phyloP scores from a whole-genome alignment of 306 rosid species.

The Fragaria vesca region DNA sequence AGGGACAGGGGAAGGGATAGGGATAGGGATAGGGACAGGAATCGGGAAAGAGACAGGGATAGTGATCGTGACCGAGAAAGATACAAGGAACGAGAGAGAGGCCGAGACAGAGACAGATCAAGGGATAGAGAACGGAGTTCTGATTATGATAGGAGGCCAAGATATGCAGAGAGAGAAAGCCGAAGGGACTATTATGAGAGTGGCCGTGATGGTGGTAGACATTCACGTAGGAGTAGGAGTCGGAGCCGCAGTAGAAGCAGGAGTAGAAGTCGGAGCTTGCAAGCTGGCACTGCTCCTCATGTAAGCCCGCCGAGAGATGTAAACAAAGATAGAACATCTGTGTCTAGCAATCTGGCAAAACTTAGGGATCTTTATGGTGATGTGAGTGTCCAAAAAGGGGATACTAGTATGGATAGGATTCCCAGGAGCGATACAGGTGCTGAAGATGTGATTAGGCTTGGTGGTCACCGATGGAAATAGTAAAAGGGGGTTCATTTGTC shows the following conservation, averaged over 20 bases:
- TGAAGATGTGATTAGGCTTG: conserved; percentile 90
- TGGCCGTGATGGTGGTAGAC: conserved; percentile 48
- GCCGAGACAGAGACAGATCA: conserved; percentile 41
- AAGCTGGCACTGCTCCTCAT: conserved; percentile 44
- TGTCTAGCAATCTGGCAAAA: conserved; percentile 86
- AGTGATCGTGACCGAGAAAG: conserved; percentile 38
- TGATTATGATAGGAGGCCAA: conserved; percentile 61
- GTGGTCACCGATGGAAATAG: conserved; percentile 64
- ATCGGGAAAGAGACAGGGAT: conserved; percentile 25
- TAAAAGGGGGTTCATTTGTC: not conserved
- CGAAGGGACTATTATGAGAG: conserved; percentile 62
- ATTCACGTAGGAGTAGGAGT: conserved; percentile 52
- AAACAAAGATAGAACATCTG: conserved; percentile 51
- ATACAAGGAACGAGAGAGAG: conserved; percentile 39
- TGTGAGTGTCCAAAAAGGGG: conserved; percentile 57
- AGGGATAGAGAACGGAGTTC: conserved; percentile 46
- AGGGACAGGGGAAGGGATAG: conserved; percentile 2
- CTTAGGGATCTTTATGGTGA: conserved; percentile 91
- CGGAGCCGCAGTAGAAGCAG: conserved; percentile 75
- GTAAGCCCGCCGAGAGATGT: conserved; percentile 61
- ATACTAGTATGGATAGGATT: conserved; percentile 45
- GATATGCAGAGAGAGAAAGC: conserved; percentile 54
- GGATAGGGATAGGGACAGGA: conserved; percentile 31
- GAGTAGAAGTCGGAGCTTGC: conserved; percentile 66
- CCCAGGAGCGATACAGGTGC: conserved; percentile 57